Conservation (phyloP, 306 rosid species). For the Geum urbanum region DNA sequence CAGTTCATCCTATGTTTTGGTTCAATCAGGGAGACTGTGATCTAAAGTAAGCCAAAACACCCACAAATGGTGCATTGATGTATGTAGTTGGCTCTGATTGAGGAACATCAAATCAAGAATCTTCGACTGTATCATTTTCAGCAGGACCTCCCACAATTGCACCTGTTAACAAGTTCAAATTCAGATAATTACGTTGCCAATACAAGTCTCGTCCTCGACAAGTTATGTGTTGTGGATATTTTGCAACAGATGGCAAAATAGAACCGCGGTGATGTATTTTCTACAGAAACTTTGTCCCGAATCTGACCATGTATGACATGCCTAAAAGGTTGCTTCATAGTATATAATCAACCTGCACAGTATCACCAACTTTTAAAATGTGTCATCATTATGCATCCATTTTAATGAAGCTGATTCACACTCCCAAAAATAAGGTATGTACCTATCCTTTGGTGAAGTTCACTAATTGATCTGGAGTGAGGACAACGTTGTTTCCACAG, state of each 20-base stretch:
- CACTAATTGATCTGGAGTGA: constrained; percentile 18
- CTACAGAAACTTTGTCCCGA: constrained; percentile 34
- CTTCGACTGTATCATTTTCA: constrained; percentile 28
- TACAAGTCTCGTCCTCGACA: constrained; percentile 38
- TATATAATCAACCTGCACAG: constrained; percentile 10
- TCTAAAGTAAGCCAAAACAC: constrained; percentile 49
- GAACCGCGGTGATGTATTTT: constrained; percentile 57
- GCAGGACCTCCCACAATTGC: constrained; percentile 54
- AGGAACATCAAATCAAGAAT: constrained; percentile 36
- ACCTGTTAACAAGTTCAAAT: constrained; percentile 40
- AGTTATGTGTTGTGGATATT: constrained; percentile 18
- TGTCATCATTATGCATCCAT: background rate
- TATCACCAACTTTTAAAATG: background rate
- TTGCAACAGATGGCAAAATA: constrained; percentile 34
- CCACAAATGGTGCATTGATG: constrained; percentile 55
- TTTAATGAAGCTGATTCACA: background rate
- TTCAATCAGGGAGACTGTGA: background rate
- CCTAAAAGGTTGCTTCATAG: constrained; percentile 9
- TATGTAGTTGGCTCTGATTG: constrained; percentile 54
- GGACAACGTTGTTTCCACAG: constrained; percentile 20
- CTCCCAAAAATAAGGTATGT: background rate
- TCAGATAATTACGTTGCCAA: constrained; percentile 21
- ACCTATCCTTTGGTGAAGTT: constrained; percentile 25
- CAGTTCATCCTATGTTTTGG: background rate
- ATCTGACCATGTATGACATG: constrained; percentile 63